Conservation (phyloP, 169 alveolate species). For the Plasmodium cynomolgi region DNA sequence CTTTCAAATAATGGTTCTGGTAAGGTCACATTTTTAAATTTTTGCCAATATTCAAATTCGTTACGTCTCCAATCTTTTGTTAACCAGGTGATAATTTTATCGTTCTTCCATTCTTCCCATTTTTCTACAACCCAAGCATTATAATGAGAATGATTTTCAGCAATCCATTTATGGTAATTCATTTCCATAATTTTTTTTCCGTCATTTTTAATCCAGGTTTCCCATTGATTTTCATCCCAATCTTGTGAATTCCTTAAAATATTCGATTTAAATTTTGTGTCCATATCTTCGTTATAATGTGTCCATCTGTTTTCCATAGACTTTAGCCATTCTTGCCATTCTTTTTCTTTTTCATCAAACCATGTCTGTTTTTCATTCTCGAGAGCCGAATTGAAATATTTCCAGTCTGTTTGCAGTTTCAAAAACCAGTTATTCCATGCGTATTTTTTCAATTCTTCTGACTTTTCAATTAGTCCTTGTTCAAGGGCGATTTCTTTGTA, state of each 20-base stretch:
- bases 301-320: conserved; percentile 7
- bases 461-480: conserved; percentile 22
- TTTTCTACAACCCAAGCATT: not conserved
- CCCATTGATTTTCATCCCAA: conserved; percentile 38
- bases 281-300: conserved; percentile 25
- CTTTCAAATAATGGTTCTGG: conserved; percentile 15
- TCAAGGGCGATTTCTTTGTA: conserved; percentile 7
- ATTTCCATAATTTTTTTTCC: not conserved
- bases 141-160: not conserved
- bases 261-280: not conserved
- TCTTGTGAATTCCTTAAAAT: not conserved
- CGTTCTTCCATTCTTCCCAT: conserved; percentile 22
- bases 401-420: conserved; percentile 9
- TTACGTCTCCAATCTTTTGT: conserved; percentile 27
- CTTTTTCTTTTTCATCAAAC: not conserved
- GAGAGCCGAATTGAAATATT: not conserved
- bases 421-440: conserved; percentile 19
- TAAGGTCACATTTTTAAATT: not conserved
- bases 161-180: conserved; percentile 9
- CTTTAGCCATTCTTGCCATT: conserved; percentile 15
- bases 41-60: conserved; percentile 25
- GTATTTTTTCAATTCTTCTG: conserved; percentile 14
- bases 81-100: conserved; percentile 8
- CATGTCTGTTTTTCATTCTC: conserved; percentile 1
- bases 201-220: conserved; percentile 5